These are phyloP conservation scores for Boletus tylopilopsis DNA, from an alignment of 768 basidiomycete genomes.

Conservation along the genomic window DNA sequence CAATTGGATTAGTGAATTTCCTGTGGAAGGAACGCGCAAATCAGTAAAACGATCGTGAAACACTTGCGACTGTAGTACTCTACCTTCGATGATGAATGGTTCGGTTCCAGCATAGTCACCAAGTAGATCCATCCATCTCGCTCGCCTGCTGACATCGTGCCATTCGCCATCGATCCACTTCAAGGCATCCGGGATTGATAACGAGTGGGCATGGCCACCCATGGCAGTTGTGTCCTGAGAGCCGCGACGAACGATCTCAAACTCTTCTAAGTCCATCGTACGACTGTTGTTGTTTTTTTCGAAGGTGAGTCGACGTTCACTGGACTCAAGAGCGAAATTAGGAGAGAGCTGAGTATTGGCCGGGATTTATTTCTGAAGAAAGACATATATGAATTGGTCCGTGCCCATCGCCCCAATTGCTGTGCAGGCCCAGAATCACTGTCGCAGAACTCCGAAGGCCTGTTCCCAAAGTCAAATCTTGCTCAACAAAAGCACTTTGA, in stretches of 20 bases:
- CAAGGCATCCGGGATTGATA: slow-evolving; percentile 24
- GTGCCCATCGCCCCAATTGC: slow-evolving; percentile 15
- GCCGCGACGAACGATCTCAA: slow-evolving; percentile 24
- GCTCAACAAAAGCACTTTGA: neutral
- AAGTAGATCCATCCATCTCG: slow-evolving; percentile 65
- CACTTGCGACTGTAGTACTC: slow-evolving; percentile 1
- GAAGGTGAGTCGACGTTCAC: no score
- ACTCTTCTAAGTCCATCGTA: slow-evolving; percentile 39
- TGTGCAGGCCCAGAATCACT: neutral
- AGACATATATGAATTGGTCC: slow-evolving; percentile 2
- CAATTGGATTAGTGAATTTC: slow-evolving; percentile 56
- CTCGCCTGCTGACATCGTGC: slow-evolving; percentile 37
- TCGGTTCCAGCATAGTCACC: slow-evolving; percentile 70
- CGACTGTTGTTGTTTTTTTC: neutral
- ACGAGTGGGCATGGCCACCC: neutral
- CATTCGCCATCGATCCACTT: slow-evolving; percentile 35
- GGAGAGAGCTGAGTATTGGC: no score
- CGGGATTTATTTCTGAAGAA: no score
- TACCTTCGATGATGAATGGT: slow-evolving; percentile 63
- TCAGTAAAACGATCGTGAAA: neutral
- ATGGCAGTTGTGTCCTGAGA: neutral
- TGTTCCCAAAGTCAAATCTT: no score
- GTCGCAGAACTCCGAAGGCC: no score
- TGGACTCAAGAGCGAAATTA: no score
- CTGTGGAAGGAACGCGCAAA: slow-evolving; percentile 29